Evolutionary conservation across 768 basidiomycete species (phyloP), one percentile per base, ranked within the genome.

Genomic region (Lactarius evosmus): DNA sequence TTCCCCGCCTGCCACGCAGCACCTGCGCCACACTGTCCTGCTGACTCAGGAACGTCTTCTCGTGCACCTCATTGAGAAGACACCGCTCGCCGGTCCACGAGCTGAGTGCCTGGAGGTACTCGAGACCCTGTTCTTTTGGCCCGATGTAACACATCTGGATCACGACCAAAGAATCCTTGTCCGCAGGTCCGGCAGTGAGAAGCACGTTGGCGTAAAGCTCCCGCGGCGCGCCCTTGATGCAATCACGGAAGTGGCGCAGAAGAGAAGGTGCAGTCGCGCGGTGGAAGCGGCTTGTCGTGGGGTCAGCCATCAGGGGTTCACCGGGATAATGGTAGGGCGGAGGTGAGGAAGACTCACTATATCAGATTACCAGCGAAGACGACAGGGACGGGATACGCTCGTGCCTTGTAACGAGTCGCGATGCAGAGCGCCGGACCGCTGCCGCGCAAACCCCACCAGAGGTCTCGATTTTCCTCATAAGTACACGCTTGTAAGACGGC

Each of bases 11-110:
- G 63, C 89, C 93, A 66, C 91, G 86, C 60, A 97, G 76, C 8
- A 95, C 88, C 74, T 95, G 93, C 14, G 92, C 92, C 9, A 96
- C 87, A 63, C 92, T 94, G 70, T 94, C 89, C 75, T 96, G 95
- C 73, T 97, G 95, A 71, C 86, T 83, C 66, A 93, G 75, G 74
- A 95, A 95, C 55, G 85, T 89, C 75, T 95, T 91, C 75, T 95
- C 95, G 67, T 89, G 79, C 4, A 97, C 91, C 73, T 96, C 95
- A 69, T 95, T 94, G 56, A 97, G 79, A 58, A 95, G 74, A 70
- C 91, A 94, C 49, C 81, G 78, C 70, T 92, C 95, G 54, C 93
- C 93, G 51, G 90, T 87, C 95, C 95, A 97, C 34, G 88, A 87
- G 7, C 87, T 86, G 67, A 96, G 87, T n/a, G 87, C 83, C 62